These are phyloP conservation scores for Phytophthora pini DNA, from an alignment of 352 stramenopile species.

Conservation along the genomic window DNA sequence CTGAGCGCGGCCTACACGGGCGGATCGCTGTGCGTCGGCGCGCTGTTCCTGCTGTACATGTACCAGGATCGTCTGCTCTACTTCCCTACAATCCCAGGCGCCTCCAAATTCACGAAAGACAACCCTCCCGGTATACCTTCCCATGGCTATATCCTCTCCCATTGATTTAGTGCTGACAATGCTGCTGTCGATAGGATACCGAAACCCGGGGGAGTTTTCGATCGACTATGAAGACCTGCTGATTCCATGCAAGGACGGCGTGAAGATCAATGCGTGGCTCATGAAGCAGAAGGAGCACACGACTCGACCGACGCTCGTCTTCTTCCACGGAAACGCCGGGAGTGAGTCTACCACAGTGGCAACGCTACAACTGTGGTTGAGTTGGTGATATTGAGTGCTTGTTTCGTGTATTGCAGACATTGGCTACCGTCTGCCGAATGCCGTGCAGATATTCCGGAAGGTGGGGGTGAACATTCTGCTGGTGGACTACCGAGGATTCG, in stretches of 20 bases:
- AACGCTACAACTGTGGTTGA: background rate
- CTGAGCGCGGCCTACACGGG: conserved; percentile 69
- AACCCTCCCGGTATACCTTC: conserved; percentile 64
- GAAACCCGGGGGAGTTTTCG: conserved; percentile 83
- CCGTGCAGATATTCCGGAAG: conserved; percentile 89
- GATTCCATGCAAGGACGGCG: conserved; percentile 85
- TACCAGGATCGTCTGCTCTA: conserved; percentile 88
- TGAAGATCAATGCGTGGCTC: conserved; percentile 93
- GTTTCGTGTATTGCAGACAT: conserved; percentile 74
- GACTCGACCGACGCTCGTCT: conserved; percentile 89
- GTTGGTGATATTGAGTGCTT: background rate
- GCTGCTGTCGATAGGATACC: conserved; percentile 66
- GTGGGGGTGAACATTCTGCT: conserved; percentile 91
- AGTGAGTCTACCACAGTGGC: conserved; percentile 45
- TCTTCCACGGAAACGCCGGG: conserved; percentile 96
- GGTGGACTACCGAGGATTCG: conserved; percentile 96
- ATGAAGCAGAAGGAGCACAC: conserved; percentile 82
- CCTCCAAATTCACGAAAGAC: conserved; percentile 82
- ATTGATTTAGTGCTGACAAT: conserved; percentile 5
- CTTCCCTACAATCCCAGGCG: conserved; percentile 79
- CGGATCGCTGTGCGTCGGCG: conserved; percentile 60
- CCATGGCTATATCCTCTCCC: background rate
- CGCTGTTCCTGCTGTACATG: conserved; percentile 78
- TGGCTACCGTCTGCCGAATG: conserved; percentile 93
- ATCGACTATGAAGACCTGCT: conserved; percentile 92